Evolutionary conservation across 2,329 filamentous ascomycete species (phyloP), one percentile per base, ranked within the genome.

Genomic region (Lachnellula hyalina): DNA sequence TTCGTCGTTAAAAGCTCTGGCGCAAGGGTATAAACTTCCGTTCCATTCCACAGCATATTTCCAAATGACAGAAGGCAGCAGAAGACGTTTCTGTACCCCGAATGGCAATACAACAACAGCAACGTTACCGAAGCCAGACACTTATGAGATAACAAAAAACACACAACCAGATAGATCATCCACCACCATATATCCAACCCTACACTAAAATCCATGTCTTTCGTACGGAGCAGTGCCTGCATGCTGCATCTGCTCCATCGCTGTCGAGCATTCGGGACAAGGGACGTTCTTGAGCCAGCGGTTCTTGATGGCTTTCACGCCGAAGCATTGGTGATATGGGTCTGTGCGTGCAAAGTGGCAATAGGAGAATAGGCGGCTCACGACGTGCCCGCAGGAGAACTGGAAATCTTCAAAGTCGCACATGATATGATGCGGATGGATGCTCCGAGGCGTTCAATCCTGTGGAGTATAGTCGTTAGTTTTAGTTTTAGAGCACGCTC

Each of bases 271-370:
- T 23, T 69, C 61, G 52, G 79, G 71, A 65, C 84, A 86, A 15
- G 76, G 71, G 12, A 78, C 74, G 4, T 69, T 71, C 65, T 85
- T 82, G 32, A 77, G 74, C 75, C 80, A 82, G 66, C 81, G 81
- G 58, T 82, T 74, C 23, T 82, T 78, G 56, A 88, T 76, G 40
- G 81, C 81, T 72, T 87, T 85, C 53, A 89, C 81, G 11, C 83
- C 78, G 60, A 81, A 81, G 70, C 88, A 91, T 63, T 83, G 77
- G 67, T 91, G 86, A 58, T 80, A 77, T 0, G 82, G 82, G 62
- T 90, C 84, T 67, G 88, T 89, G 55, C 88, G 84, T 5, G 87
- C 86, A 61, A 83, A 84, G 71, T 91, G 88, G 70, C 88, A 92
- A 70, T 89, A 80, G 23, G 82, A 83, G 65, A 85, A 83, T 32